A percentile compares a stretch with the other conserved stretches of the same genome.
These are phyloP conservation scores for Trichoderma hamatum DNA, from an alignment of 2,329 filamentous ascomycete species.

Conservation along the genomic window DNA sequence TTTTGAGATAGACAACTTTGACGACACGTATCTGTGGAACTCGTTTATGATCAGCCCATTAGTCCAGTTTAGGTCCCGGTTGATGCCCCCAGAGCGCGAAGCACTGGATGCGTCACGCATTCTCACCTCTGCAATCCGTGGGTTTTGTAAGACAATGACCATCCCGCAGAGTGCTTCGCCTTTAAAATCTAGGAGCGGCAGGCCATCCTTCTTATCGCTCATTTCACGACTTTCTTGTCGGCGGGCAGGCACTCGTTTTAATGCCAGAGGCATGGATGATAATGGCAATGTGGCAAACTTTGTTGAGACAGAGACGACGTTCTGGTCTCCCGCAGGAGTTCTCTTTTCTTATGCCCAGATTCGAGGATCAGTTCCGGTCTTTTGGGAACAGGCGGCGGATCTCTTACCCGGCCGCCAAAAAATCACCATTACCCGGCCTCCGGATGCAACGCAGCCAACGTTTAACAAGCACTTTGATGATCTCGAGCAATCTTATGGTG, in stretches of 20 bases:
- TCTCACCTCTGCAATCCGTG: slow-evolving; percentile 89
- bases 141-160: slow-evolving; percentile 85
- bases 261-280: slow-evolving; percentile 95
- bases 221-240: slow-evolving; percentile 90
- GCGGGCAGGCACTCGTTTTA: slow-evolving; percentile 92
- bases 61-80: slow-evolving; percentile 81
- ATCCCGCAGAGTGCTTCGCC: slow-evolving; percentile 78
- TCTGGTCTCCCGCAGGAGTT: slow-evolving; percentile 76
- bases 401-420: slow-evolving; percentile 92
- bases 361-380: slow-evolving; percentile 89
- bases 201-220: slow-evolving; percentile 82
- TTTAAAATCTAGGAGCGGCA: slow-evolving; percentile 66
- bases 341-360: slow-evolving; percentile 94
- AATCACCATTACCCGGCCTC: slow-evolving; percentile 84
- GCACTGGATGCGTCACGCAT: slow-evolving; percentile 86
- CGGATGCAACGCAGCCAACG: slow-evolving; percentile 88
- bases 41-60: slow-evolving; percentile 97
- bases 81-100: slow-evolving; percentile 73
- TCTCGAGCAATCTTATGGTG: slow-evolving; percentile 84
- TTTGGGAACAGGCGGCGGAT: slow-evolving; percentile 93
- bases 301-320: slow-evolving; percentile 94
- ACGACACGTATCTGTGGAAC: slow-evolving; percentile 95
- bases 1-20: slow-evolving; percentile 90
- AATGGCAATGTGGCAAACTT: slow-evolving; percentile 98
- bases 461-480: slow-evolving; percentile 94